phyloP scores from a whole-genome alignment of 169 alveolate genomes.

The Plasmodium chabaudi region DNA sequence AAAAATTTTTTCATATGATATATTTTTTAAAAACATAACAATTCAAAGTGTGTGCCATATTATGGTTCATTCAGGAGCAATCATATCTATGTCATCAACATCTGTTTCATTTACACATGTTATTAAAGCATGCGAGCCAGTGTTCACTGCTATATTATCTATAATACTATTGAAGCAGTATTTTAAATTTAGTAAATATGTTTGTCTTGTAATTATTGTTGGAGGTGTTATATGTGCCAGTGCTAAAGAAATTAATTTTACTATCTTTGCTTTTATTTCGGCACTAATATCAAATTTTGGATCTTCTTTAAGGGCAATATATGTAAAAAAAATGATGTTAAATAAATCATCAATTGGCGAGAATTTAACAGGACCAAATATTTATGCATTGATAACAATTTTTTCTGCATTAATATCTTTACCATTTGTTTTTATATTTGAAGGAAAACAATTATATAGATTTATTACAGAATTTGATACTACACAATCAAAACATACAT shows the following conservation, averaged over 20 bases:
- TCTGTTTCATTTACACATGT: constrained; percentile 90
- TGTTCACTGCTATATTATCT: constrained; percentile 85
- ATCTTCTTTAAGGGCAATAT: constrained; percentile 79
- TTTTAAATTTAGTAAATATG: constrained; percentile 79
- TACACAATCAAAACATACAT: constrained; percentile 54
- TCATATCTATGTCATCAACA: constrained; percentile 86
- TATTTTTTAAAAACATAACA: constrained; percentile 77
- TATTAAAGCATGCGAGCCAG: constrained; percentile 89
- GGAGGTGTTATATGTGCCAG: constrained; percentile 87
- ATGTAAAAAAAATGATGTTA: constrained; percentile 84
- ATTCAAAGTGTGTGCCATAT: constrained; percentile 88
- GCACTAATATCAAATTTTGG: constrained; percentile 89
- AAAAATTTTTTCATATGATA: constrained; percentile 55
- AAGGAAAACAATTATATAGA: constrained; percentile 71
- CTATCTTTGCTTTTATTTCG: constrained; percentile 84
- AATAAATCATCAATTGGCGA: constrained; percentile 83
- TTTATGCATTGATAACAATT: constrained; percentile 85
- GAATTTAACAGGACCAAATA: constrained; percentile 81
- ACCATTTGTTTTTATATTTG: constrained; percentile 81
- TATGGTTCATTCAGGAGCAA: constrained; percentile 89
- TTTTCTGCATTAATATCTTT: constrained; percentile 83
- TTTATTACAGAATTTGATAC: constrained; percentile 11
- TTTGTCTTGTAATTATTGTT: constrained; percentile 83
- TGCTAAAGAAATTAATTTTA: constrained; percentile 85
- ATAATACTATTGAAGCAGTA: constrained; percentile 79